Base-by-base conservation (phyloP, 1,139 yeast species). In the Lodderomyces parapsilosis region DNA sequence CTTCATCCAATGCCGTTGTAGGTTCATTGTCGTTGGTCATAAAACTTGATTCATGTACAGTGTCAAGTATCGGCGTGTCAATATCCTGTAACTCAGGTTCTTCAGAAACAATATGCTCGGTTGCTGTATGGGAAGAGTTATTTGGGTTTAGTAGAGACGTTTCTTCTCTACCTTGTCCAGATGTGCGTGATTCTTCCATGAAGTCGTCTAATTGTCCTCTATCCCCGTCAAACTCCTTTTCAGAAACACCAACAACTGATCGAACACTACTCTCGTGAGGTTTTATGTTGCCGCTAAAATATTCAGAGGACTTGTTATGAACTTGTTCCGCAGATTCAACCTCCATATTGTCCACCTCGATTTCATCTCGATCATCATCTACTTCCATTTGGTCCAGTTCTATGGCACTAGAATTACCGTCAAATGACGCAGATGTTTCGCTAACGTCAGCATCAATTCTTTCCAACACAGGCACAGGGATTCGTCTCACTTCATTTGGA, bases 381-480 rank as follows among this genome's bases (percentile, higher is more conserved):
- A 32, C 23, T 18, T 32, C 24, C 36, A 28, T 28, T 4, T 32
- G 23, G 18, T 19, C 25, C 36, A 19, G 25, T 11, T 15, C 33
- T 6, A 30, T 2, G 11, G n/a, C 15, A 13, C 19, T 30, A 11
- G 33, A 30, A 15, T 15, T 27, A 13, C 8, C 13, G 31, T 13
- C 33, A 13, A 8, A 30, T 3, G 19, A 15, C 19, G 33, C 5
- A 30, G 33, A 30, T 15, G 2, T 13, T 14, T 18, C 6, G n/a
- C 25, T 19, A 15, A n/a, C 11, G 25, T 33, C 15, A 3, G 36
- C 41, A 11, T 32, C 41, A 13, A 39, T 33, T 6, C 32, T 22
- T n/a, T 39, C 32, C 19, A 40, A 30, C 13, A 40, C 38, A 5
- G 42, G 42, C 4, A 36, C 39, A 24, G 31, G 22, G 25, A 19